Base-by-base conservation (phyloP, 176 grass and related monocot species). In the Oryza australiensis region DNA sequence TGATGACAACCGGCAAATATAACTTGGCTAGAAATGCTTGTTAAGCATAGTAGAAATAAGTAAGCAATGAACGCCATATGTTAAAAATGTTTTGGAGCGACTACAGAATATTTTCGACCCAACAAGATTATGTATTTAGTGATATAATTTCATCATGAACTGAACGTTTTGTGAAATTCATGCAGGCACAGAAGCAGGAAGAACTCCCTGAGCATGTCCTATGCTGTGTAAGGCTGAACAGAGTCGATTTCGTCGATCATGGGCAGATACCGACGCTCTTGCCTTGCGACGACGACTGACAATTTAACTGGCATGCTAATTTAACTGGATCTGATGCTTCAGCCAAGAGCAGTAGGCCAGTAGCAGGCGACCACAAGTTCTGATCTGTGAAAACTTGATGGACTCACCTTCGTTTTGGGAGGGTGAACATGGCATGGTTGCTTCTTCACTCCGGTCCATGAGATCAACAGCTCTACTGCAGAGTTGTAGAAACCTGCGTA, bases 171-270 rank as follows among this genome's bases (percentile, higher is more conserved):
- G 63, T 55, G 23, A n/a, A 68, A 72, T 73, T 89, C 33, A 73
- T 79, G 78, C 91, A 99, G 96, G 96, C 93, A 62, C 96, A 99
- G 75, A 99, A 94, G 65, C 96, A 95, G 82, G 96, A 99, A 75
- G 96, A 99, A 38, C 85, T 99, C 46, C 96, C 96, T n/a, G 96
- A 99, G 75, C 86, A 91, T 87, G 91, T 99, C 14, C 76, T 95
- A 15, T 99, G 96, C 81, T 88, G 96, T 57, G 87, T 93, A 64
- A 90, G 96, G 85, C 77, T 99, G 75, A 95, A 90, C 91, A 95
- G 85, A 64, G 73, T 95, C 26, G 91, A 94, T 73, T 94, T 99
- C 23, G 74, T 92, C 5, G 72, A 99, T 76, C 84, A 80, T 15
- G 93, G 91, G 66, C 89, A 99, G 85, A 99, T 99, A 80, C 91